phyloP scores from a whole-genome alignment of 2,329 filamentous ascomycete genomes.

The Sclerotinia glacialis region DNA sequence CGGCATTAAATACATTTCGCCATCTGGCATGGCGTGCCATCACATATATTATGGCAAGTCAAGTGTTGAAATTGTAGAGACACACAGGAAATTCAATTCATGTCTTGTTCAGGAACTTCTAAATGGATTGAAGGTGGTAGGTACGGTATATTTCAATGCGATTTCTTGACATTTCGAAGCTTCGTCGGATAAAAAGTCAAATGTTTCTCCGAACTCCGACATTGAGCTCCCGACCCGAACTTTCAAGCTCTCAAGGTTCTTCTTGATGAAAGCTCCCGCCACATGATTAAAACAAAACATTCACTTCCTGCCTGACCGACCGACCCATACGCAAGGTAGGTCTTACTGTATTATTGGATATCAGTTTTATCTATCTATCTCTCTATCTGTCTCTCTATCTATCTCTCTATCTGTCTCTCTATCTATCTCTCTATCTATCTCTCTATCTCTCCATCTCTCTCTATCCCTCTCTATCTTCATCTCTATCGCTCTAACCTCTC shows the following conservation, averaged over 20 bases:
- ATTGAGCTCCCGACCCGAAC: background rate
- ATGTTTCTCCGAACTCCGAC: constrained; percentile 10
- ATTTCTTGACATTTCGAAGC: background rate
- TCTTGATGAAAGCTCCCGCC: constrained; percentile 4
- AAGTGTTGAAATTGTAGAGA: background rate
- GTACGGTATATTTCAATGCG: too few relatives aligned
- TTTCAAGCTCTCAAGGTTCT: background rate
- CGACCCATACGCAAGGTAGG: background rate
- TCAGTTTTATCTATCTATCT: background rate
- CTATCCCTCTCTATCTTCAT: background rate
- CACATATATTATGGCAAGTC: background rate
- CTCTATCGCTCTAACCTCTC: background rate
- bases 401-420: background rate
- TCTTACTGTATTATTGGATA: background rate
- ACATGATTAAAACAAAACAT: constrained; percentile 18
- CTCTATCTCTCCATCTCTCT: background rate
- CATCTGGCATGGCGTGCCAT: constrained; percentile 10
- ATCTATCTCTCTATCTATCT: background rate
- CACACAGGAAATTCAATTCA: background rate
- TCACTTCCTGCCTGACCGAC: background rate
- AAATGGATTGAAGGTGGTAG: too few relatives aligned
- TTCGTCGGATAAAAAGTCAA: constrained; percentile 2
- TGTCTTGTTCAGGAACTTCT: background rate
- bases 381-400: background rate
- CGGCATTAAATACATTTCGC: background rate